A percentile compares a stretch with the other conserved stretches of the same genome.
Conservation (phyloP, 2,329 filamentous ascomycete genomes). For the Aureobasidium subglaciale region DNA sequence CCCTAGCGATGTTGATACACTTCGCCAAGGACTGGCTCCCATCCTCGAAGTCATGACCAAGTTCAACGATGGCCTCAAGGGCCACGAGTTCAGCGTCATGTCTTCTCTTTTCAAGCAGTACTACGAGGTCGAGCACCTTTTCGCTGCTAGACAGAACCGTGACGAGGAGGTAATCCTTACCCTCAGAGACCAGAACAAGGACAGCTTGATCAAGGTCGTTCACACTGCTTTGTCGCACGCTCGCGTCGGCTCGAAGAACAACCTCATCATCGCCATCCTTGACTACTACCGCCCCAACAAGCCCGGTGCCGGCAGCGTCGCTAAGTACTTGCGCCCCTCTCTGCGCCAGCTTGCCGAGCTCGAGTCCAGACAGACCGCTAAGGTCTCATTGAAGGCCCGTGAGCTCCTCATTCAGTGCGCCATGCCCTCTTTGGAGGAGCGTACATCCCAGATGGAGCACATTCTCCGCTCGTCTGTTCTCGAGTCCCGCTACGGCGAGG, state of each 20-base stretch:
- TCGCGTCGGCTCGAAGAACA: constrained; percentile 87
- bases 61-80: constrained; percentile 84
- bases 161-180: constrained; percentile 92
- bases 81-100: constrained; percentile 80
- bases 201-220: constrained; percentile 77
- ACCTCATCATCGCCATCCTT: constrained; percentile 81
- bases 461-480: constrained; percentile 92
- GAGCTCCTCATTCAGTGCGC: constrained; percentile 97
- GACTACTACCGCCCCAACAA: constrained; percentile 94
- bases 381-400: constrained; percentile 93
- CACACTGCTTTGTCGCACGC: constrained; percentile 90
- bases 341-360: constrained; percentile 86
- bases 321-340: constrained; percentile 75
- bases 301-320: constrained; percentile 79
- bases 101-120: constrained; percentile 73
- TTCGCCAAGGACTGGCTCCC: constrained; percentile 67
- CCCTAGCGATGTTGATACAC: constrained; percentile 62
- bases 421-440: constrained; percentile 90
- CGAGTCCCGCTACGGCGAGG: constrained; percentile 95
- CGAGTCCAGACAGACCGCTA: constrained; percentile 77
- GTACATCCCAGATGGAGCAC: constrained; percentile 94
- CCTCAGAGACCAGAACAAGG: constrained; percentile 93
- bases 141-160: constrained; percentile 74
- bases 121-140: constrained; percentile 75
- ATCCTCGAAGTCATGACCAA: constrained; percentile 69